Conservation (phyloP, 148 eudicot species). For the Fagopyrum homotropicum region DNA sequence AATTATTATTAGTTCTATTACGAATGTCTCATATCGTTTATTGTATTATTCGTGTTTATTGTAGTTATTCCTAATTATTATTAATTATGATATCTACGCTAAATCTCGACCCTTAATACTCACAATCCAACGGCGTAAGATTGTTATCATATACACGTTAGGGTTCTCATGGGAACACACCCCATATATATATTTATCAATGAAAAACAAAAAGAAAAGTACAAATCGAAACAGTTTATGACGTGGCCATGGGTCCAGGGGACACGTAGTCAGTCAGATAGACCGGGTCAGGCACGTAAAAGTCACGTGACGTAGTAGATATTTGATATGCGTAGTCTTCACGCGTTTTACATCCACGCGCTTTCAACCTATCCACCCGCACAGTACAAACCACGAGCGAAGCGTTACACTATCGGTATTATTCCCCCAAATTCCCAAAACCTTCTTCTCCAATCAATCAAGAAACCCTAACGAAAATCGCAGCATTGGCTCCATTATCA, state of each 20-base stretch:
- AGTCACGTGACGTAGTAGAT: neutral
- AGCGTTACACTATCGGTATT: neutral
- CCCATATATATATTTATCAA: no score
- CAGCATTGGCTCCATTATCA: neutral
- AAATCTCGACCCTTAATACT: no score
- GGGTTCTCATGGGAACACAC: no score
- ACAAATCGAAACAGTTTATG: neutral
- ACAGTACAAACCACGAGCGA: neutral
- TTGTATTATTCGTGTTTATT: no score
- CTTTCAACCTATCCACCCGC: neutral
- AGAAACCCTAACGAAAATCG: neutral
- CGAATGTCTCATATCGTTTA: no score
- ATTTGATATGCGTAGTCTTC: neutral
- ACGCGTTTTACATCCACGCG: neutral
- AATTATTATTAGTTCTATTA: no score
- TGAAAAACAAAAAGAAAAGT: no score
- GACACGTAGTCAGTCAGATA: neutral
- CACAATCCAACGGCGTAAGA: no score
- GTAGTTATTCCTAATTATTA: no score
- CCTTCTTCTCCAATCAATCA: constrained; percentile 2
- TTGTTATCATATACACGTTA: no score
- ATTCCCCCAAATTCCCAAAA: neutral
- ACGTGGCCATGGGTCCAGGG: neutral
- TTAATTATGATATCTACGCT: no score
- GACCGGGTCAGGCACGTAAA: neutral